Base-by-base conservation (phyloP, 2,329 filamentous ascomycete genomes). In the Fusarium sp. region DNA sequence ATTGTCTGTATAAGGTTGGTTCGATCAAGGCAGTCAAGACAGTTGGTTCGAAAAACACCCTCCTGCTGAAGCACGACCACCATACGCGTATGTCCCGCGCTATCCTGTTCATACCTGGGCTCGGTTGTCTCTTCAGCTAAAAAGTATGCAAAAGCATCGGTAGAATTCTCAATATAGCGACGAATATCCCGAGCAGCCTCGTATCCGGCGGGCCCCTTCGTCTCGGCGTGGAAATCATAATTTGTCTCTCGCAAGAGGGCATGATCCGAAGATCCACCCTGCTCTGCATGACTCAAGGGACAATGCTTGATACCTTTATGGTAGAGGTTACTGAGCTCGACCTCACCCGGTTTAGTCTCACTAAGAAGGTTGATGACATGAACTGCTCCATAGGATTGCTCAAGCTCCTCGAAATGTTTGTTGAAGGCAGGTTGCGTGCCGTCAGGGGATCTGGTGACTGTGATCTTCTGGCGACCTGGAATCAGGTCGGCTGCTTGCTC, bases 1-100 rank as follows among this genome's bases (percentile, higher is more conserved):
- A 98, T 93, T 1, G 94, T 97, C 81, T 99, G 96, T 28, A 99
- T 93, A 28, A 98, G 84, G 77, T 99, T 99, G 10, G 96, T 99
- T 62, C 96, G 89, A 78, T 99, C 96, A 44, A 99, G 84, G 77
- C 96, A 99, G 79, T 99, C 96, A 26, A 99, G 84, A 78, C 96
- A 99, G 75, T 99, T 99, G 6, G 94, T 97, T 66, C 95, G 88
- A 79, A 98, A 98, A 8, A 97, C 88, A n/a, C 96, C 95, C 77
- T 97, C 93, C 80, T 99, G 96, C 77, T 97, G 93, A 52, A 98
- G 82, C 23, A 97, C 88, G 3, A 93, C 89, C 10, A 92, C 86
- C 82, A 84, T 84, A 23, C 86, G 83, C 9, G 76, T 74, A 26
- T 81, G 75, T 14, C 74, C 72, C 41, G 73, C 82, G n/a, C 79